phyloP scores from a whole-genome alignment of 345 rosid genomes.

The Citrus australasica region DNA sequence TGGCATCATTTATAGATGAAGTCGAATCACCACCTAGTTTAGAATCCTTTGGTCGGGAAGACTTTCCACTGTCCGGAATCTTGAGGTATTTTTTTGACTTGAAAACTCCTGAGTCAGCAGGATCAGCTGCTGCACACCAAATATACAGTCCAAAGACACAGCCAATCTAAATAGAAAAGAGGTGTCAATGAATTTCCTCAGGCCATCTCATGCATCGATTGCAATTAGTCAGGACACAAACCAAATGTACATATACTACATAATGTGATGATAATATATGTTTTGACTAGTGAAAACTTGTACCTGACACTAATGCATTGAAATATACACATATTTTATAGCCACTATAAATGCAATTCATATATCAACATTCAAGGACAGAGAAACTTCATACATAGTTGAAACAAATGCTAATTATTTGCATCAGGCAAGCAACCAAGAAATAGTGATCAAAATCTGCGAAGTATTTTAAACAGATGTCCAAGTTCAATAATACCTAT shows the following conservation, averaged over 20 bases:
- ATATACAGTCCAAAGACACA: conserved; percentile 73
- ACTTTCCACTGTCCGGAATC: conserved; percentile 48
- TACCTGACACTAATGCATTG: neutral
- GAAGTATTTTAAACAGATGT: neutral
- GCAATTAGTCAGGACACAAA: neutral
- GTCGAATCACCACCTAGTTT: conserved; percentile 67
- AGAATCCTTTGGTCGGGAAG: conserved; percentile 36
- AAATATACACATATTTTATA: neutral
- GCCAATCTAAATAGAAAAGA: conserved; percentile 43
- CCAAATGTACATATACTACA: neutral
- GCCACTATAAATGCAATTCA: neutral
- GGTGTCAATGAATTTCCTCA: conserved; percentile 5
- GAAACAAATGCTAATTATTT: neutral
- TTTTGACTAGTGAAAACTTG: neutral
- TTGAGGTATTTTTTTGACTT: conserved; percentile 76
- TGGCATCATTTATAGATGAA: conserved; percentile 46
- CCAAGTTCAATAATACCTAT: neutral
- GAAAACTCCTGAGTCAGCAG: conserved; percentile 79
- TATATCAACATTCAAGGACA: neutral
- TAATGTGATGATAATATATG: neutral
- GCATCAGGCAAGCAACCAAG: neutral
- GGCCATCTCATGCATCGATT: neutral
- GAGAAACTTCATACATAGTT: neutral
- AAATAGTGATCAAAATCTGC: neutral
- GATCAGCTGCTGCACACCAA: conserved; percentile 93